A percentile compares a stretch with the other conserved stretches of the same genome.
These are phyloP conservation scores for Fraxinus sp. DNA, from an alignment of 305 asterid species.

Conservation along the genomic window DNA sequence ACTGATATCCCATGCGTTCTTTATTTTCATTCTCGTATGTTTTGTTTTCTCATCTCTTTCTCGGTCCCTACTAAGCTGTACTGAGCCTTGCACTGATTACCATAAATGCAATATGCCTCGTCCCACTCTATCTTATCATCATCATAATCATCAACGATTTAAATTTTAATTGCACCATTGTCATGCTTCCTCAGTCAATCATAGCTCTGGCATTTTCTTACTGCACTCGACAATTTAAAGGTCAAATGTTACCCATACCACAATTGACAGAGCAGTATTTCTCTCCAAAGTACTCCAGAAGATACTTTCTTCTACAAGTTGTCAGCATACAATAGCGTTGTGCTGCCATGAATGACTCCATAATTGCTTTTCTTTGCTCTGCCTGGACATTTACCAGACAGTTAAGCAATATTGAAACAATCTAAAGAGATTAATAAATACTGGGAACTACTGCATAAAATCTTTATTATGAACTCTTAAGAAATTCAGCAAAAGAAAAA, in stretches of 20 bases:
- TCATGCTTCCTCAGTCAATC: not conserved
- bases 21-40: not conserved
- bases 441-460: not conserved
- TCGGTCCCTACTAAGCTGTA: not conserved
- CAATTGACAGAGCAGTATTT: conserved; percentile 49
- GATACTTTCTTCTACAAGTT: conserved; percentile 87
- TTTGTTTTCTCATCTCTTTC: not conserved
- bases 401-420: conserved; percentile 18
- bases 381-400: conserved; percentile 49
- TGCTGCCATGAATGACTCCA: conserved; percentile 78
- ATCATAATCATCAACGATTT: not conserved
- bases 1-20: not conserved
- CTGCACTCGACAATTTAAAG: conserved; percentile 5
- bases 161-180: not conserved
- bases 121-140: not conserved
- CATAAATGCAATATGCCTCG: not conserved
- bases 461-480: conserved; percentile 19
- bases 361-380: conserved; percentile 72
- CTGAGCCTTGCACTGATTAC: not conserved
- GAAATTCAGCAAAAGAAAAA: conserved; percentile 24
- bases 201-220: not conserved
- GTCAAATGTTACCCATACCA: conserved; percentile 45
- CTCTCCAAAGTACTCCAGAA: conserved; percentile 88
- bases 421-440: conserved; percentile 14
- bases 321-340: conserved; percentile 76